Conservation (phyloP, 257 asterid genomes). For the Solanum sitiens region DNA sequence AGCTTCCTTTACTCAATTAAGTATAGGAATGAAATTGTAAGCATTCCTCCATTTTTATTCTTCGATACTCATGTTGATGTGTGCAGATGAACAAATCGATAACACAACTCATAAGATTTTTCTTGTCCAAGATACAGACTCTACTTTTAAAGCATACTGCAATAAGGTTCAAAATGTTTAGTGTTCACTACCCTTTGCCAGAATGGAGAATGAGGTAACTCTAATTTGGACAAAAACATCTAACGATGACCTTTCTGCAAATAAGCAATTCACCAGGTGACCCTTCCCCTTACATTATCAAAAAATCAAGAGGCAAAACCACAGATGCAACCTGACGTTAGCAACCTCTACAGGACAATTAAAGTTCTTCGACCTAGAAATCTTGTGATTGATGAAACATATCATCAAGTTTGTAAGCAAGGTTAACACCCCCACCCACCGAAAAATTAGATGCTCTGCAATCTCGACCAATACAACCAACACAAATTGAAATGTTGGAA, state of each 20-base stretch:
- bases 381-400: not conserved
- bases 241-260: not conserved
- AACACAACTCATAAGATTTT: not conserved
- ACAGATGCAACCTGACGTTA: not conserved
- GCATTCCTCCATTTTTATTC: not conserved
- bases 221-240: not conserved
- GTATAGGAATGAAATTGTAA: not conserved
- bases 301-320: not conserved
- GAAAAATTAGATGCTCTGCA: too few species aligned
- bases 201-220: not conserved
- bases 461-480: too few species aligned
- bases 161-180: not conserved
- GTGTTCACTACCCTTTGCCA: not conserved
- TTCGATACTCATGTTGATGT: not conserved
- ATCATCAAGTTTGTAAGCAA: not conserved
- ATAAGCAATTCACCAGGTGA: not conserved
- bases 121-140: not conserved
- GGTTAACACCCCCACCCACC: not conserved
- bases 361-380: not conserved
- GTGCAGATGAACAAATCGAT: not conserved
- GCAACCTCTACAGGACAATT: not conserved
- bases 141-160: not conserved
- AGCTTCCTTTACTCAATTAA: not conserved
- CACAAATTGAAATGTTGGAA: too few species aligned
- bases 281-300: not conserved